phyloP scores from a whole-genome alignment of 106 monocot genomes.

The Dioscorea zingiberensis region DNA sequence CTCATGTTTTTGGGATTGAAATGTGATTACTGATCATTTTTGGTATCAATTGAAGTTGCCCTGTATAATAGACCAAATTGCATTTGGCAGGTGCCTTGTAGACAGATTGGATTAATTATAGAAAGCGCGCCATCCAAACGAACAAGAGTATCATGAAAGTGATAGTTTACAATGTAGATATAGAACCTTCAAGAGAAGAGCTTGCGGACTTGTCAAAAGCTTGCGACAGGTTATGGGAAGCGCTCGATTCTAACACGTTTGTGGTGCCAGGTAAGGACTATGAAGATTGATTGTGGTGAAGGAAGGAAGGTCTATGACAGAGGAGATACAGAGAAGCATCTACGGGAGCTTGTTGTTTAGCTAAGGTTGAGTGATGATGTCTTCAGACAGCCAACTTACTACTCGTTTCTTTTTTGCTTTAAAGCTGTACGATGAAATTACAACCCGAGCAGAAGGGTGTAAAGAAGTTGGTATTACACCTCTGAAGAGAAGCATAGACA shows the following conservation, averaged over 20 bases:
- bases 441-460: constrained; percentile 66
- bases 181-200: constrained; percentile 60
- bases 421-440: too few species aligned
- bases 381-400: constrained; percentile 53
- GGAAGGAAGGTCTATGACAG: constrained; percentile 79
- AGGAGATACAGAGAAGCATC: constrained; percentile 79
- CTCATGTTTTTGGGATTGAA: too few species aligned
- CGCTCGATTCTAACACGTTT: constrained; percentile 79
- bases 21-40: too few species aligned
- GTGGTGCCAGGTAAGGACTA: constrained; percentile 86
- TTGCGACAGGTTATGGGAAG: constrained; percentile 76
- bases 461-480: constrained; percentile 85
- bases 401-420: constrained; percentile 83
- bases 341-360: constrained; percentile 58
- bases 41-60: background rate
- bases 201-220: constrained; percentile 67
- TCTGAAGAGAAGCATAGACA: constrained; percentile 78
- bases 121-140: constrained; percentile 36
- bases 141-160: constrained; percentile 51
- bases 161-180: constrained; percentile 20
- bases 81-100: constrained; percentile 32
- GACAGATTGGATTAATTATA: constrained; percentile 55
- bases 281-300: constrained; percentile 63
- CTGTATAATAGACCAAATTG: background rate
- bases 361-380: constrained; percentile 58